Percentiles rank a stretch among this genome's conserved stretches.
phyloP scores from a whole-genome alignment of 2,329 filamentous ascomycete genomes.

The Mycocentrospora acerina region DNA sequence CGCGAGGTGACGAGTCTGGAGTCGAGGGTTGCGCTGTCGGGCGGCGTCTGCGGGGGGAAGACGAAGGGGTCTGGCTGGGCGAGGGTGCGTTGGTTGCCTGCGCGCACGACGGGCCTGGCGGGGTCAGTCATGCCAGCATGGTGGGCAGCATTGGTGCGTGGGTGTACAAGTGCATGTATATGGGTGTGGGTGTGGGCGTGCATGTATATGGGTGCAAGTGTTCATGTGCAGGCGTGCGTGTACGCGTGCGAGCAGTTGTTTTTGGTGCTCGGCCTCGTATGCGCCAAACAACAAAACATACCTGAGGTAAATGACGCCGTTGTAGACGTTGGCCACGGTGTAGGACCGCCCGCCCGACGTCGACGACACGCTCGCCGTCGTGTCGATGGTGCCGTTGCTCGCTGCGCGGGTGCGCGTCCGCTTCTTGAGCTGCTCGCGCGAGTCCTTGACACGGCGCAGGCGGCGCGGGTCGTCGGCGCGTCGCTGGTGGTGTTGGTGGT shows the following conservation, averaged over 20 bases:
- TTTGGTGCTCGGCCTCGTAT: no score
- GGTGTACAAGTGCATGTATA: not conserved
- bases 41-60: constrained; percentile 43
- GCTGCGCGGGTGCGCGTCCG: constrained; percentile 30
- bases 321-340: constrained; percentile 51
- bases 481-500: constrained; percentile 26
- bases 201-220: no score
- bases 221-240: not conserved
- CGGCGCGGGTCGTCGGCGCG: constrained; percentile 33
- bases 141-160: not conserved
- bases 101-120: constrained; percentile 39
- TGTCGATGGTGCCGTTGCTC: constrained; percentile 38
- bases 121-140: constrained; percentile 14
- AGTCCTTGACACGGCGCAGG: constrained; percentile 41
- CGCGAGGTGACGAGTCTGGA: constrained; percentile 30
- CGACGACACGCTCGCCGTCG: constrained; percentile 21
- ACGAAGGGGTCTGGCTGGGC: constrained; percentile 39
- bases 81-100: constrained; percentile 36
- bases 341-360: constrained; percentile 43
- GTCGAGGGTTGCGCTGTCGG: constrained; percentile 39
- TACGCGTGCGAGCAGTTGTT: no score
- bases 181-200: not conserved
- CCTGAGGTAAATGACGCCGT: constrained; percentile 52
- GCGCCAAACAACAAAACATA: no score
- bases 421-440: constrained; percentile 40